phyloP scores from a whole-genome alignment of 2,329 filamentous ascomycete species.

The Pseudocercospora eumusae region DNA sequence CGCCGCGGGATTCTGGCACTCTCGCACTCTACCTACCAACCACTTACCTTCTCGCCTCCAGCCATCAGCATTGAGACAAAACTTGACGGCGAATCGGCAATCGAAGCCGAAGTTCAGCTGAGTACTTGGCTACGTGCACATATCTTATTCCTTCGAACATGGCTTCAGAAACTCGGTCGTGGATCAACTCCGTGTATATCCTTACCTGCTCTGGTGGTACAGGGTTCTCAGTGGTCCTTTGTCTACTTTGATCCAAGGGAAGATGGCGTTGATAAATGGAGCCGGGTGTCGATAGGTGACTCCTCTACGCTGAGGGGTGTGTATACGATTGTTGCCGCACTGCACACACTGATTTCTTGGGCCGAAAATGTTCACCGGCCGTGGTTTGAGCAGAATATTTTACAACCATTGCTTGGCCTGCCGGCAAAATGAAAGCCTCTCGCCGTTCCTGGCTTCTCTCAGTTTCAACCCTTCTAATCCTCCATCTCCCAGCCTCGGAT shows the following conservation, averaged over 20 bases:
- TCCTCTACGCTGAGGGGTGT: background rate
- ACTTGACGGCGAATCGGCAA: background rate
- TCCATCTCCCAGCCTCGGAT: too few species aligned
- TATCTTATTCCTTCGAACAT: background rate
- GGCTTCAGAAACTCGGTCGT: background rate
- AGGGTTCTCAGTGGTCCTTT: background rate
- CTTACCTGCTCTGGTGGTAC: constrained; percentile 1
- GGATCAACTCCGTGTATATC: background rate
- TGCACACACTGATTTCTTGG: background rate
- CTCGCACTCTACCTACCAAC: constrained; percentile 2
- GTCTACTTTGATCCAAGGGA: background rate
- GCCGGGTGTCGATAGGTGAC: background rate
- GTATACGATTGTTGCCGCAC: background rate
- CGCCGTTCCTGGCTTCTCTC: too few species aligned
- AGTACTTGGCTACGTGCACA: constrained; percentile 4
- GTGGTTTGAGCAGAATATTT: constrained; percentile 5
- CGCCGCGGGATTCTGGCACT: background rate
- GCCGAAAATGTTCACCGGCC: background rate
- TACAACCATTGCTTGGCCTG: too few species aligned
- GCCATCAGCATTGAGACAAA: constrained; percentile 1
- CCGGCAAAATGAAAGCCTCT: too few species aligned
- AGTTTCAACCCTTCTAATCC: too few species aligned
- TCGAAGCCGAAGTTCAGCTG: background rate
- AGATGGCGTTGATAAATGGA: background rate
- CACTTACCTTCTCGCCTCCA: background rate